phyloP scores from a whole-genome alignment of 805 yeast genomes.

The Sungouiozyma ichnusensis region DNA sequence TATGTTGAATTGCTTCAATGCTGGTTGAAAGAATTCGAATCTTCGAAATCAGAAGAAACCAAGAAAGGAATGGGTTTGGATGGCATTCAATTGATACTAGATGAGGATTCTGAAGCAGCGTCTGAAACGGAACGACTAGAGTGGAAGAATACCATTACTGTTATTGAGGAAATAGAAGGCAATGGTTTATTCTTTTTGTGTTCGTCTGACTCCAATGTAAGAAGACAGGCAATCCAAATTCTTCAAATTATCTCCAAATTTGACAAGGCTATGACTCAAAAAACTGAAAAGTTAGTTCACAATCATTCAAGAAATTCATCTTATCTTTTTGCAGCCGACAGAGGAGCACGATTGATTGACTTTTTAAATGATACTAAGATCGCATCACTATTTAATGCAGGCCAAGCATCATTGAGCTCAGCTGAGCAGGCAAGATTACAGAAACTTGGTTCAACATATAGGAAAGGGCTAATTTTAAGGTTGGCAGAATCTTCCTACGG shows the following conservation, averaged over 20 bases:
- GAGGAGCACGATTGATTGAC: slow-evolving; percentile 67
- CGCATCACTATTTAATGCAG: slow-evolving; percentile 45
- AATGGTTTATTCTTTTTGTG: slow-evolving; percentile 87
- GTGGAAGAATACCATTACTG: slow-evolving; percentile 68
- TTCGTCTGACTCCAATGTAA: slow-evolving; percentile 67
- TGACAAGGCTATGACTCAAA: slow-evolving; percentile 68
- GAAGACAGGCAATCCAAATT: slow-evolving; percentile 68
- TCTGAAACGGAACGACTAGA: slow-evolving; percentile 53
- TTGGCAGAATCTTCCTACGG: slow-evolving; percentile 90
- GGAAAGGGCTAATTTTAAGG: slow-evolving; percentile 58
- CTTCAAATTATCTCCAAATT: slow-evolving; percentile 73
- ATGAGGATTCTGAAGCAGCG: slow-evolving; percentile 13
- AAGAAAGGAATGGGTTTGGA: slow-evolving; percentile 26
- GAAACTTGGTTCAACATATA: slow-evolving; percentile 45
- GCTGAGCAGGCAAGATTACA: slow-evolving; percentile 70
- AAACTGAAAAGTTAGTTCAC: slow-evolving; percentile 21
- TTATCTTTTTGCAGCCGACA: slow-evolving; percentile 61
- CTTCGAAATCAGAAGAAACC: slow-evolving; percentile 23
- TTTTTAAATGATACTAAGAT: slow-evolving; percentile 65
- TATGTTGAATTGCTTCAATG: slow-evolving; percentile 72
- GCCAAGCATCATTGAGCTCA: slow-evolving; percentile 43
- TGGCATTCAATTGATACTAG: slow-evolving; percentile 20
- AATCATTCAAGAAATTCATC: slow-evolving; percentile 47
- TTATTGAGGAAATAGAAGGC: slow-evolving; percentile 92
- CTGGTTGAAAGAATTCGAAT: slow-evolving; percentile 65